Evolutionary conservation across 1,284 basidiomycete genomes (phyloP), one percentile per base, ranked within the genome.

Genomic region (Heterobasidion occidentale): DNA sequence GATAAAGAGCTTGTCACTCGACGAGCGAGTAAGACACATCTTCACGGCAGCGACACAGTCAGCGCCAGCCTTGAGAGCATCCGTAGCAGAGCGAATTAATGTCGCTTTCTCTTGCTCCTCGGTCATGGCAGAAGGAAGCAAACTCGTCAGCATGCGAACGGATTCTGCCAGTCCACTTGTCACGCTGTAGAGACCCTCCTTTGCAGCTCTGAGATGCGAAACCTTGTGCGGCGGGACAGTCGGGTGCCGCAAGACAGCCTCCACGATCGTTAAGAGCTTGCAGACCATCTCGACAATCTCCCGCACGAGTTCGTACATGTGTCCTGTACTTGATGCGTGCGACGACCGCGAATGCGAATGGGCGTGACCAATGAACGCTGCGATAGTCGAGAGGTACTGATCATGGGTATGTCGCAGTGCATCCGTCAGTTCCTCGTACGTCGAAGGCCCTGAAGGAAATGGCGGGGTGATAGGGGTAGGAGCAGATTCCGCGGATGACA

Each of bases 321-420:
- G 89, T 0, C 93, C 94, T 42, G 93, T 96, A 60, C 87, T 92
- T 8, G 93, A 92, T 0, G 94, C 91, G 70, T 97, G 93, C 17
- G 90, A 90, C 27, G 83, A 77, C 54, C 90, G 85, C 17, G 91
- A 88, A 74, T 98, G 92, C 14, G 91, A 92, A 67, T 99, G 95
- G 1, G 94, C 90, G 66, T 98, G 94, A 1, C 95, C 95, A 64
- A 99, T 96, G 70, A 99, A 95, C 2, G 94, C 94, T 11, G 96
- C 95, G 64, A 98, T 93, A 15, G 92, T 91, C 5, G 93, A 96
- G 7, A 98, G 77, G 61, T 97, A 89, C 58, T 90, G 84, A 65
- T 96, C 93, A 68, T 96, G 92, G 9, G 91, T 90, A 54, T 77
- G 70, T 19, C 86, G 83, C 34, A 92, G 75, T 5, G 82, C 80